Conservation (phyloP, 352 stramenopile species). For the Phytophthora citrophthora region DNA sequence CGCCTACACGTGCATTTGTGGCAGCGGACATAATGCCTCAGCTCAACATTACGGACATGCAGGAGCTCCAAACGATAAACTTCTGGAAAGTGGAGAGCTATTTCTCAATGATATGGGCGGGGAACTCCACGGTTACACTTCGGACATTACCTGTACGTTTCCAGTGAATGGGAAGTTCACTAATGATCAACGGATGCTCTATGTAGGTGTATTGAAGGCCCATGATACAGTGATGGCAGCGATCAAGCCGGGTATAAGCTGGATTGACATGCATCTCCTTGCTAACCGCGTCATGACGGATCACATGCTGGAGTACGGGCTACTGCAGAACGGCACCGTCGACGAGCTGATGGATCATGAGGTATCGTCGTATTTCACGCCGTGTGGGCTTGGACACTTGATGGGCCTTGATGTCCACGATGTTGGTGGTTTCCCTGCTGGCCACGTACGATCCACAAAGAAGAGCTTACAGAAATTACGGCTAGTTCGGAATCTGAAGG, state of each 20-base stretch:
- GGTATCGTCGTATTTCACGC: conserved; percentile 98
- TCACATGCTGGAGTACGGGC: conserved; percentile 82
- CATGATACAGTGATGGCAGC: conserved; percentile 93
- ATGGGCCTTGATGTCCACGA: conserved; percentile 99
- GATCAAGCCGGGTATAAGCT: conserved; percentile 96
- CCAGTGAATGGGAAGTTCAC: conserved; percentile 95
- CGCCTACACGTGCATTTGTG: conserved; percentile 97
- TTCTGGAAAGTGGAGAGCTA: conserved; percentile 90
- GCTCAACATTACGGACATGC: conserved; percentile 97
- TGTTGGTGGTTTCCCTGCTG: conserved; percentile 90
- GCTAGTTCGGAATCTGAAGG: conserved; percentile 90
- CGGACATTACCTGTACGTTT: conserved; percentile 97
- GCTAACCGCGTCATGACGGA: conserved; percentile 93
- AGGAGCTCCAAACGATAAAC: conserved; percentile 92
- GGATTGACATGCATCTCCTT: conserved; percentile 95
- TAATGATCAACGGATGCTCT: conserved; percentile 94
- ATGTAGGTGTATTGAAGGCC: conserved; percentile 95
- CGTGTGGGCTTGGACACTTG: conserved; percentile 98
- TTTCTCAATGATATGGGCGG: conserved; percentile 98
- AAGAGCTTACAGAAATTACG: conserved; percentile 90
- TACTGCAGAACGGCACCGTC: conserved; percentile 91
- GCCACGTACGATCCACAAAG: conserved; percentile 59
- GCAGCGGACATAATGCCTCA: conserved; percentile 94
- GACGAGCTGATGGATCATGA: conserved; percentile 96
- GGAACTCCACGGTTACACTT: conserved; percentile 96